phyloP scores from a whole-genome alignment of 257 asterid genomes.

The Verbena officinalis region DNA sequence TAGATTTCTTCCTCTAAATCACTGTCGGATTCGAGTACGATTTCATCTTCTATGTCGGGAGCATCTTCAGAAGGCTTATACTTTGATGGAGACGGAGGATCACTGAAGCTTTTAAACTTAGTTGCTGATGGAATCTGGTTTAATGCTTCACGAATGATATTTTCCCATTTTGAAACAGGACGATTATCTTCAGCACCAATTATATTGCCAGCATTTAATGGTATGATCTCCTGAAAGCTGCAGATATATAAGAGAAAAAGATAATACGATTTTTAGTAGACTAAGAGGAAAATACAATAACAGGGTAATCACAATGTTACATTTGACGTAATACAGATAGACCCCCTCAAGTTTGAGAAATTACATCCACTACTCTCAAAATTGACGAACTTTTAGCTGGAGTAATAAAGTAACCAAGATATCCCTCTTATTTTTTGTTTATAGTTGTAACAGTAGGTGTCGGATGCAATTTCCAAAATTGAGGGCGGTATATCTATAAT shows the following conservation, averaged over 20 bases:
- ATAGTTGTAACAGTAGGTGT: no score
- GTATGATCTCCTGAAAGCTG: slow-evolving; percentile 94
- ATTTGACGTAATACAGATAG: no score
- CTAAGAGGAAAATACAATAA: not conserved
- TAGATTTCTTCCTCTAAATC: slow-evolving; percentile 72
- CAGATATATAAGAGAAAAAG: slow-evolving; percentile 26
- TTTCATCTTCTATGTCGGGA: slow-evolving; percentile 66
- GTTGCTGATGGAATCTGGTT: slow-evolving; percentile 54
- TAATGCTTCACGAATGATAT: slow-evolving; percentile 75
- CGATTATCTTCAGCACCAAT: slow-evolving; percentile 93
- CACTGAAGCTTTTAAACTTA: slow-evolving; percentile 77
- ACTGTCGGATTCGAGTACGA: slow-evolving; percentile 69
- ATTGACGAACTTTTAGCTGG: no score
- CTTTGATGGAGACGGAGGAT: slow-evolving; percentile 92
- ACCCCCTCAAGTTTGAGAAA: no score
- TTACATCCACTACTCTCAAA: no score
- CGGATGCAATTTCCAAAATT: no score
- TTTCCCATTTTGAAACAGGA: slow-evolving; percentile 84
- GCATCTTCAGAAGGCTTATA: slow-evolving; percentile 81
- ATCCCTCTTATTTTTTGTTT: no score
- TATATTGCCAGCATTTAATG: slow-evolving; percentile 86
- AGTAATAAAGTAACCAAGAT: no score
- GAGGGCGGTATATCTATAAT: no score
- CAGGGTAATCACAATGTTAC: not conserved
- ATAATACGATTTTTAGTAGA: not conserved